phyloP scores from a whole-genome alignment of 2,329 filamentous ascomycete genomes.

The Claviceps sp. region DNA sequence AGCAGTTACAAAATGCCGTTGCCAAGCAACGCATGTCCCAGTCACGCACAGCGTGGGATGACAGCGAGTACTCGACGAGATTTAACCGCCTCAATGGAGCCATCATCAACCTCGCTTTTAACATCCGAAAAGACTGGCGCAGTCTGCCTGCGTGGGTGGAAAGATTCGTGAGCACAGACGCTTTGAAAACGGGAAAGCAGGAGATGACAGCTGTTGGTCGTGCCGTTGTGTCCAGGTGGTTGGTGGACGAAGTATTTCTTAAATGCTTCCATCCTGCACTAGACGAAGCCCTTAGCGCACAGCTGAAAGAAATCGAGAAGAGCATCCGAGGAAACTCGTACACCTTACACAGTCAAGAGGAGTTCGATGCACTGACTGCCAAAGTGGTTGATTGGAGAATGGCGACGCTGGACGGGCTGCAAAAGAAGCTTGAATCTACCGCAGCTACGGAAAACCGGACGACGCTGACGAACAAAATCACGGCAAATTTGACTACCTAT shows the following conservation, averaged over 20 bases:
- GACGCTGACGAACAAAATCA: constrained; percentile 56
- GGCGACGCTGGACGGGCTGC: constrained; percentile 82
- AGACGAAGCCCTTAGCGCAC: constrained; percentile 59
- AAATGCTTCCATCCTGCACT: constrained; percentile 85
- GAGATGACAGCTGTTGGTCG: constrained; percentile 96
- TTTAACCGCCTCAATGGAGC: constrained; percentile 88
- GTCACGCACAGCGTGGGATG: constrained; percentile 86
- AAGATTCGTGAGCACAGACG: constrained; percentile 70
- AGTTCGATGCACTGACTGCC: constrained; percentile 73
- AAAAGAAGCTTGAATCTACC: constrained; percentile 51
- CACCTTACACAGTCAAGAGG: constrained; percentile 63
- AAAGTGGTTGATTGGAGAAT: constrained; percentile 91
- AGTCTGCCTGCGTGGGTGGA: constrained; percentile 68
- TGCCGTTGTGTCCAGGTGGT: constrained; percentile 77
- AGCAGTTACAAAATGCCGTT: constrained; percentile 92
- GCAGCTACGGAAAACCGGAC: constrained; percentile 53
- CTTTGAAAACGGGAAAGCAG: constrained; percentile 75
- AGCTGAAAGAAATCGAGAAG: constrained; percentile 75
- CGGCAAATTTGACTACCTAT: constrained; percentile 52
- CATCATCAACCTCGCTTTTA: constrained; percentile 89
- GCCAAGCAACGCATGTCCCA: constrained; percentile 91
- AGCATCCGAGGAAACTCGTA: constrained; percentile 72
- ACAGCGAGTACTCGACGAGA: constrained; percentile 80
- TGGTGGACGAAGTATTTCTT: constrained; percentile 83
- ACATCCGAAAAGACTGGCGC: constrained; percentile 90